Evolutionary conservation across 805 yeast species (phyloP).

Genomic region (Ogataea haglerorum): DNA sequence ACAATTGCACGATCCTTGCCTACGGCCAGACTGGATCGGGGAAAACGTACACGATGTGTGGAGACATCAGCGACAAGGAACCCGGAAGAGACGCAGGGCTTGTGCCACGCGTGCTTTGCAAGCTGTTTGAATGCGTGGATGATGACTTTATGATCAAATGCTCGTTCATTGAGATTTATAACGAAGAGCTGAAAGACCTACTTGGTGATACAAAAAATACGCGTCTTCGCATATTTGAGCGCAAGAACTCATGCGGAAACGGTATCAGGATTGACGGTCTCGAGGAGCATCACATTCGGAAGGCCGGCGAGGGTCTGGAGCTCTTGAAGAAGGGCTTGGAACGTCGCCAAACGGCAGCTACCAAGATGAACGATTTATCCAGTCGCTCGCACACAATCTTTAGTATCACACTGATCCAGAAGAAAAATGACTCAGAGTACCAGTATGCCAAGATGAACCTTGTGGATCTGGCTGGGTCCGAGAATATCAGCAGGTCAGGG

Average conservation of each 20-base stretch:
- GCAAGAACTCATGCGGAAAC: constrained; percentile 19
- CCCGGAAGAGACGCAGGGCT: constrained; percentile 41
- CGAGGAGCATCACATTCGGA: constrained; percentile 55
- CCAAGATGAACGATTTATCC: constrained; percentile 69
- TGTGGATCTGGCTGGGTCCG: constrained; percentile 95
- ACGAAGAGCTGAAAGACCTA: constrained; percentile 41
- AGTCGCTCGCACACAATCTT: constrained; percentile 78
- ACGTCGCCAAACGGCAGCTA: constrained; percentile 63
- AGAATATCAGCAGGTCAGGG: constrained; percentile 83
- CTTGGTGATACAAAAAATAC: constrained; percentile 34
- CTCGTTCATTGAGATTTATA: constrained; percentile 54
- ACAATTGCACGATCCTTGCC: constrained; percentile 53
- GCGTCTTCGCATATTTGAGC: constrained; percentile 40
- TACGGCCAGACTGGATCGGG: constrained; percentile 66
- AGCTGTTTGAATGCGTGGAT: constrained; percentile 34
- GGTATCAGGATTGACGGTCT: constrained; percentile 58
- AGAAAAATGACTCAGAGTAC: constrained; percentile 29
- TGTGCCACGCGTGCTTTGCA: constrained; percentile 46
- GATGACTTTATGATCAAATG: constrained; percentile 44
- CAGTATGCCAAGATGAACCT: constrained; percentile 47
- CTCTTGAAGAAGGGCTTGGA: constrained; percentile 55
- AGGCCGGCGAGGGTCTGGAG: constrained; percentile 53
- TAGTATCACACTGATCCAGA: constrained; percentile 56
- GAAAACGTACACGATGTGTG: constrained; percentile 60
- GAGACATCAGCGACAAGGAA: constrained; percentile 33